phyloP scores from a whole-genome alignment of 495 filamentous ascomycete genomes.

The Bacidia rubella region DNA sequence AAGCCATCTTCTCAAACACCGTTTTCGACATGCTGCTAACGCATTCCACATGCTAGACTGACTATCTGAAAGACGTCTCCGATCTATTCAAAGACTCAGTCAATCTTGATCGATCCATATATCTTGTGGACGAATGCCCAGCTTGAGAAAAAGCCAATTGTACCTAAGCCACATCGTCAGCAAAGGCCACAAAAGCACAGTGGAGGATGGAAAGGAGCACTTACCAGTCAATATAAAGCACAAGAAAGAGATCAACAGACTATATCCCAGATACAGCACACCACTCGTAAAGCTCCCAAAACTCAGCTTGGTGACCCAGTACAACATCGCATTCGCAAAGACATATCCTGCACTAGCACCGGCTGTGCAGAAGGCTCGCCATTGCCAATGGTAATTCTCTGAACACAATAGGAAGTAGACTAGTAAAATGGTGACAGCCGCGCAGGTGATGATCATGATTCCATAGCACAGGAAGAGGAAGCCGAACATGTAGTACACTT shows the following conservation, averaged over 20 bases:
- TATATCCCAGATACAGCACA: slow-evolving; percentile 89
- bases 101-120: slow-evolving; percentile 91
- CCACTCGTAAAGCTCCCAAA: slow-evolving; percentile 73
- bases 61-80: background rate
- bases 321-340: slow-evolving; percentile 74
- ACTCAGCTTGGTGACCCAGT: slow-evolving; percentile 74
- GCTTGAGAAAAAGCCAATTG: slow-evolving; percentile 89
- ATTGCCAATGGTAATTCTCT: slow-evolving; percentile 98
- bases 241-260: slow-evolving; percentile 71
- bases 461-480: slow-evolving; percentile 97
- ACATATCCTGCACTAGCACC: slow-evolving; percentile 83
- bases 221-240: slow-evolving; percentile 88
- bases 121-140: slow-evolving; percentile 91
- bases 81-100: slow-evolving; percentile 46
- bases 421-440: slow-evolving; percentile 79
- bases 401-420: slow-evolving; percentile 90
- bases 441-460: slow-evolving; percentile 91
- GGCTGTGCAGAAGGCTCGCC: slow-evolving; percentile 79
- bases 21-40: background rate
- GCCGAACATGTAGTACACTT: slow-evolving; percentile 99
- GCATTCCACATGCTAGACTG: background rate
- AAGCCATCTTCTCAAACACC: background rate
- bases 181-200: slow-evolving; percentile 7
- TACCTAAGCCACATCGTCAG: slow-evolving; percentile 45
- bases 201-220: slow-evolving; percentile 21